Base-by-base conservation (phyloP, 768 basidiomycete species). In the Tephrocybe sp. region DNA sequence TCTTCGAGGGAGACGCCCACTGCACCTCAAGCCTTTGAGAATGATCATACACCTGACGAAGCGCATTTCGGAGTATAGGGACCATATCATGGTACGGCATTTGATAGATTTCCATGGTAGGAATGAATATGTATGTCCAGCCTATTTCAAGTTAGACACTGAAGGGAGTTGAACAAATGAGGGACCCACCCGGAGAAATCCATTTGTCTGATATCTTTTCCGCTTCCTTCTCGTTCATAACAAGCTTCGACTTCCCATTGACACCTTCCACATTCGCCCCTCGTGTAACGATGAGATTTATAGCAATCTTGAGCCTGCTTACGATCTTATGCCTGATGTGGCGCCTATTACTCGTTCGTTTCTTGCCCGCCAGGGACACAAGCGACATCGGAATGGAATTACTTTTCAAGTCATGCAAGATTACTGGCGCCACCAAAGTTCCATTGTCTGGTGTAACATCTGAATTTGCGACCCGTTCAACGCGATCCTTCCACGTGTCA, bases 121-220 rank as follows among this genome's bases (percentile, higher is more conserved):
- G 72, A 15, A 55, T 63, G 45, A 76, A 69, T 28, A 74, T 55
- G 47, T 81, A 81, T 34, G 75, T 67, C 79, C 79, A 81, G n/a
- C 73, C 79, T 79, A 30, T 7, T 39, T 6, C 16, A n/a, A n/a
- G 11, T 51, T 13, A 37, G 43, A 19, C n/a, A 21, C 16, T 34
- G 19, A 9, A 4, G 5, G 4, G 15, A 15, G 1, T 24, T 13
- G 50, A 21, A 45, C 2, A 30, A 19, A 22, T 1, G 9, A 3
- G 22, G 27, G 24, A 37, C n/a, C 60, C 24, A 71, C 73, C 74
- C 40, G 64, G 67, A 47, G 69, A 54, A 38, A 69, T 55, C 68
- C 67, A 69, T 32, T 58, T 50, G 37, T 53, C 39, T 16, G 65
- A 60, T 54, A 59, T 41, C 41, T 54, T 45, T 37, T 35, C 41